Conservation (phyloP, 1,284 basidiomycete species). For the Fomitopsis palustris region DNA sequence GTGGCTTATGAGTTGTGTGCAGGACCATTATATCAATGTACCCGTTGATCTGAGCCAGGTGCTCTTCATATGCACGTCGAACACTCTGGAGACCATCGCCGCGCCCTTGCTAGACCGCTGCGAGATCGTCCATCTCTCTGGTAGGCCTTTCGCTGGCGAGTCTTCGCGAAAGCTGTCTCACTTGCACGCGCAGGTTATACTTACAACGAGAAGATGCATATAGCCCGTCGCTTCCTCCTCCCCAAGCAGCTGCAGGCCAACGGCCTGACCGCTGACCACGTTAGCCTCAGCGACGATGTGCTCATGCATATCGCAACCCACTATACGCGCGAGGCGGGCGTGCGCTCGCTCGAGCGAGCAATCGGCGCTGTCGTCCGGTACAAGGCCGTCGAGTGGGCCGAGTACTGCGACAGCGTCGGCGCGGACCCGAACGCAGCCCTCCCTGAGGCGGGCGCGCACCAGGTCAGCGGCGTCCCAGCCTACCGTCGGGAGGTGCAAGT, state of each 20-base stretch:
- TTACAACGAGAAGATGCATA: conserved; percentile 88
- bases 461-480: conserved; percentile 13
- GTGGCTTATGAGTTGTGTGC: neutral
- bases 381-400: conserved; percentile 89
- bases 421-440: conserved; percentile 14
- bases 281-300: conserved; percentile 54
- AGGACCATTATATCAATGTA: conserved; percentile 92
- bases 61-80: conserved; percentile 88
- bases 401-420: conserved; percentile 49
- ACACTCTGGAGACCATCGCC: conserved; percentile 84
- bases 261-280: conserved; percentile 46
- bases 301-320: conserved; percentile 69
- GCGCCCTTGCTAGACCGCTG: conserved; percentile 78
- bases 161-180: neutral
- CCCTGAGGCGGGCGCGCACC: neutral
- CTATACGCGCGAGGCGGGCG: conserved; percentile 89
- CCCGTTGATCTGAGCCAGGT: conserved; percentile 87
- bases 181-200: conserved; percentile 63
- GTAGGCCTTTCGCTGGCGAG: conserved; percentile 29
- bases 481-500: conserved; percentile 69
- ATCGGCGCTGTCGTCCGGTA: conserved; percentile 83
- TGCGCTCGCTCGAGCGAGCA: conserved; percentile 86
- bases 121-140: conserved; percentile 68
- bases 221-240: conserved; percentile 80
- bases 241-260: conserved; percentile 81